These are phyloP conservation scores for Malus hybrid DNA, from an alignment of 331 rosid genomes.

Conservation along the genomic window DNA sequence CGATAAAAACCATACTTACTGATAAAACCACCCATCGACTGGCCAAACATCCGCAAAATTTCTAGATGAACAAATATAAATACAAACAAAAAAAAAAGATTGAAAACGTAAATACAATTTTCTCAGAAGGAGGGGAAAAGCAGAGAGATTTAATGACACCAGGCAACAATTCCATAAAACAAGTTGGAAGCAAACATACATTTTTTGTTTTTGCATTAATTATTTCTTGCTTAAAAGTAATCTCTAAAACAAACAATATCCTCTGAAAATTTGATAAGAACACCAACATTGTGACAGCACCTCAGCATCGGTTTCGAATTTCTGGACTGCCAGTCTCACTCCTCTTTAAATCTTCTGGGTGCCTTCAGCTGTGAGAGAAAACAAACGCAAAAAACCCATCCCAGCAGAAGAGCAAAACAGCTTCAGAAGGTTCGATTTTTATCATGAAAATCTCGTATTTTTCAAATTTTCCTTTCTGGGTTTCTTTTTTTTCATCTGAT, in stretches of 20 bases:
- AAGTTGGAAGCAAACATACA: not conserved
- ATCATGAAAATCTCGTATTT: not conserved
- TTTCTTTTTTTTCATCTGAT: not conserved
- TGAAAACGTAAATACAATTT: not conserved
- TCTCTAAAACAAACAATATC: not conserved
- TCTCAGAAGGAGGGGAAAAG: constrained; percentile 1
- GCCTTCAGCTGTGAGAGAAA: not conserved
- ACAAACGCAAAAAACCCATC: not conserved
- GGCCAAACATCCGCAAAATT: too few relatives aligned
- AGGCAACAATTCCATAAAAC: not conserved
- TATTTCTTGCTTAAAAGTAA: constrained; percentile 4
- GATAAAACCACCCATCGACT: too few relatives aligned
- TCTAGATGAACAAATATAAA: too few relatives aligned
- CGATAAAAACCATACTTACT: too few relatives aligned
- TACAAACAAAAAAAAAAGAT: not conserved
- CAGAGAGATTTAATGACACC: not conserved
- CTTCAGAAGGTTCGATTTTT: not conserved
- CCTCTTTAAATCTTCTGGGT: not conserved
- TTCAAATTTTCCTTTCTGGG: not conserved
- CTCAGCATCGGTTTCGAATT: not conserved
- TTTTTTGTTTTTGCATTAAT: not conserved
- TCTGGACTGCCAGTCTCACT: not conserved
- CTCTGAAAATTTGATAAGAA: constrained; percentile 2
- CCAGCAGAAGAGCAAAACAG: not conserved
- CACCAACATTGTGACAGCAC: not conserved